These are phyloP conservation scores for Fusarium irregulare DNA, from an alignment of 2,329 filamentous ascomycete genomes.

Conservation along the genomic window DNA sequence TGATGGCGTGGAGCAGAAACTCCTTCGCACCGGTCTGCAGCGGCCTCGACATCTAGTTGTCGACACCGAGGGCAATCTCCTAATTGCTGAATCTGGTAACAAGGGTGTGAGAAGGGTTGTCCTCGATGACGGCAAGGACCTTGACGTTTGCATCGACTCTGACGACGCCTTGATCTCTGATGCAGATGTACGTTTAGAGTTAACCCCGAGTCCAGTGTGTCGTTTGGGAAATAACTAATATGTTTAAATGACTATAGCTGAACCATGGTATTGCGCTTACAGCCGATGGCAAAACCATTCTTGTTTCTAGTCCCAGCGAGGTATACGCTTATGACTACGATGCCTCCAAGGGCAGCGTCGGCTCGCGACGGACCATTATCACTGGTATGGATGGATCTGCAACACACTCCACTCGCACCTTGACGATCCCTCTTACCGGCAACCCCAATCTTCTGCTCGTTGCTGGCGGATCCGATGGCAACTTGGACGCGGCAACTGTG, in stretches of 20 bases:
- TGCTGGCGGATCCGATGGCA: conserved; percentile 12
- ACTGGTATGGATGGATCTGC: conserved; percentile 10
- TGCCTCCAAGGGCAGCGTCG: conserved; percentile 1
- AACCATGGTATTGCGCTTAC: conserved; percentile 16
- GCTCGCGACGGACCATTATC: not conserved
- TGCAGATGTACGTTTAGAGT: not conserved
- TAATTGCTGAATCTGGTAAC: conserved; percentile 1
- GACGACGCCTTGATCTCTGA: conserved; percentile 5
- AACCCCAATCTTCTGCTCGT: conserved; percentile 16
- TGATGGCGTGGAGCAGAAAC: conserved; percentile 8
- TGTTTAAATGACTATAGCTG: not conserved
- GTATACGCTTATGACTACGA: conserved; percentile 18
- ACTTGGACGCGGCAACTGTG: conserved; percentile 4
- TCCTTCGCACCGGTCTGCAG: not conserved
- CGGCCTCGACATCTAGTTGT: conserved; percentile 11
- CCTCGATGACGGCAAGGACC: conserved; percentile 9
- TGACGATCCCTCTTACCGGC: conserved; percentile 2
- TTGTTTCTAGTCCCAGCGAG: conserved; percentile 18
- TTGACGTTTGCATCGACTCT: conserved; percentile 15
- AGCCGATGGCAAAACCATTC: conserved; percentile 10
- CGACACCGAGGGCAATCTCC: conserved; percentile 7
- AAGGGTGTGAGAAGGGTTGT: conserved; percentile 11
- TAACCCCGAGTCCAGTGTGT: accelerated
- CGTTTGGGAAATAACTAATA: not conserved
- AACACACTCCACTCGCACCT: conserved; percentile 13